These are phyloP conservation scores for Trichophyton mentagrophytes DNA, from an alignment of 2,329 filamentous ascomycete species.

Conservation along the genomic window DNA sequence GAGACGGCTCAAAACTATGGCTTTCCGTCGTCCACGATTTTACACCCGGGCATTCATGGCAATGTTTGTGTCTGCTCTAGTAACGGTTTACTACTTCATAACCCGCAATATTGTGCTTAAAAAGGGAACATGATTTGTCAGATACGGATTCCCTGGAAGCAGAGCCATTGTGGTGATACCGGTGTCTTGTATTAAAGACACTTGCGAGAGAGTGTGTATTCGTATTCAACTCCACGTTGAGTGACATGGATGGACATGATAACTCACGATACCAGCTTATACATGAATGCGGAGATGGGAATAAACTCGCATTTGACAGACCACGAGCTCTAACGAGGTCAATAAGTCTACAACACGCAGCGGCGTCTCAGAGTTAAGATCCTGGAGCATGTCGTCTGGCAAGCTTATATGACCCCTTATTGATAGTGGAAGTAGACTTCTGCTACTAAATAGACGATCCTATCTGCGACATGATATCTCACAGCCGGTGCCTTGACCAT, in stretches of 20 bases:
- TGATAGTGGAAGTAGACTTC: neutral
- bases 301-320: neutral
- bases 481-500: neutral
- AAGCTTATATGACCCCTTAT: neutral
- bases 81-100: neutral
- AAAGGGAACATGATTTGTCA: constrained; percentile 8
- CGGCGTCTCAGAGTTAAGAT: neutral
- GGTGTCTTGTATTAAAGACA: neutral
- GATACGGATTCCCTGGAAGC: neutral
- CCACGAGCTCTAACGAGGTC: neutral
- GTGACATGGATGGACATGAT: neutral
- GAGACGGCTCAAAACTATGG: neutral
- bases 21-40: neutral
- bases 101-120: constrained; percentile 8
- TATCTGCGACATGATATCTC: neutral
- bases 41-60: neutral
- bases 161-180: neutral
- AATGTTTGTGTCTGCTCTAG: neutral
- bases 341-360: neutral
- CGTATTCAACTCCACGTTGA: neutral
- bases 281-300: neutral
- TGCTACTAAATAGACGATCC: neutral
- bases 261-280: neutral
- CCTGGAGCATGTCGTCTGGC: neutral
- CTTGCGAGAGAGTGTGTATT: neutral